phyloP scores from a whole-genome alignment of 169 alveolate genomes.

The Eimeria necatrix region DNA sequence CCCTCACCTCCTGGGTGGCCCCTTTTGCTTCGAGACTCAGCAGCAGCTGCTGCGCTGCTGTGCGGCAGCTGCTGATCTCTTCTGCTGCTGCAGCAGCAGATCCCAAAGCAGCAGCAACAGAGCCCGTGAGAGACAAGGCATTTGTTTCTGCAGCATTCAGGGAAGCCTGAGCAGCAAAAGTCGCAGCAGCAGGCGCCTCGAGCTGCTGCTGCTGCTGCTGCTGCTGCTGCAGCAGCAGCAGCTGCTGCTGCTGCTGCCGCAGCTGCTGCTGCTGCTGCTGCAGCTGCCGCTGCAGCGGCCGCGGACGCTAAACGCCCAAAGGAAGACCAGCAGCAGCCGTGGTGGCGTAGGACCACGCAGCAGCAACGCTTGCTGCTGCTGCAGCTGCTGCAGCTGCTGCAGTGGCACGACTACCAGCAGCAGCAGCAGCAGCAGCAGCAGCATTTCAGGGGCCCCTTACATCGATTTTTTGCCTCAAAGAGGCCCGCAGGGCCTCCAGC shows the following conservation, averaged over 20 bases:
- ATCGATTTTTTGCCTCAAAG: neutral
- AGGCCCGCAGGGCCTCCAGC: constrained; percentile 32
- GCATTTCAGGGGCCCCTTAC: neutral
- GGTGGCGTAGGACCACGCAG: too few species aligned
- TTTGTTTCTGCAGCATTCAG: neutral
- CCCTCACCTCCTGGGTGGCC: neutral
- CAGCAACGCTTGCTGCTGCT: too few species aligned
- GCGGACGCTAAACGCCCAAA: neutral
- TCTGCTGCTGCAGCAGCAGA: neutral
- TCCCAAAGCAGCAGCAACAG: neutral
- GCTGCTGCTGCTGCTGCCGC: neutral
- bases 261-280: too few species aligned
- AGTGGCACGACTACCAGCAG: neutral
- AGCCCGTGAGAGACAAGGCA: neutral
- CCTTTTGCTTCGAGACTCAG: neutral
- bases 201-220: neutral
- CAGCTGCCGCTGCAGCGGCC: too few species aligned
- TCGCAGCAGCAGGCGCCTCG: neutral
- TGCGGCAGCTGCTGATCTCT: neutral
- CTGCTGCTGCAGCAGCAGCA: neutral
- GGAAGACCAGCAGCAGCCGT: neutral
- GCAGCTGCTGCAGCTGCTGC: neutral
- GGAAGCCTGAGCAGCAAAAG: neutral
- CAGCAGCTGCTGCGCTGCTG: constrained; percentile 27
- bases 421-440: neutral